Evolutionary conservation across 1,284 basidiomycete species (phyloP).

Genomic region (Ustilago nuda): DNA sequence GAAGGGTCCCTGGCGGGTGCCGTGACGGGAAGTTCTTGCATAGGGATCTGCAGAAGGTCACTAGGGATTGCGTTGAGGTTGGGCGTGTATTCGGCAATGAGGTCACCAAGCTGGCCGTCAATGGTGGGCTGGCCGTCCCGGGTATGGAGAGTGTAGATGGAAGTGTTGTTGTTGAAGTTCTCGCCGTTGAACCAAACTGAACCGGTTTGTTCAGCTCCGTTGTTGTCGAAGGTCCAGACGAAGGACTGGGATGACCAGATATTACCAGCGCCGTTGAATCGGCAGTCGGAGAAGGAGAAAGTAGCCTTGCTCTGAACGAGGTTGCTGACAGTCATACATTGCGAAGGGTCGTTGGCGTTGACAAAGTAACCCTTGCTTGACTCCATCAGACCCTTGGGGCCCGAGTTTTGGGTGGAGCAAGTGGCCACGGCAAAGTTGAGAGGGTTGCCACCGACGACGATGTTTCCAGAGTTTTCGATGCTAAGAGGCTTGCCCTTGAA

Average conservation of each 20-base stretch:
- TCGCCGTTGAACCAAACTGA: slow-evolving; percentile 24
- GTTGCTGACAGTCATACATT: slow-evolving; percentile 29
- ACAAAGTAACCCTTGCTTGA: slow-evolving; percentile 22
- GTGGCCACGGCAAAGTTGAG: slow-evolving; percentile 17
- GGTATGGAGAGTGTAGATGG: slow-evolving; percentile 15
- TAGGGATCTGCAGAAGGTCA: not conserved
- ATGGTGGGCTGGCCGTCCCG: slow-evolving; percentile 6
- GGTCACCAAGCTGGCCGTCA: slow-evolving; percentile 15
- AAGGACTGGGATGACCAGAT: slow-evolving; percentile 26
- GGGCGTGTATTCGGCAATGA: slow-evolving; percentile 27
- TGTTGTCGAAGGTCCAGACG: slow-evolving; percentile 13
- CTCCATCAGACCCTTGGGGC: not conserved
- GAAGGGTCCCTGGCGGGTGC: slow-evolving; percentile 9
- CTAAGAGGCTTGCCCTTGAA: slow-evolving; percentile 15
- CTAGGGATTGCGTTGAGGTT: slow-evolving; percentile 13
- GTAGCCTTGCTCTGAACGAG: slow-evolving; percentile 15
- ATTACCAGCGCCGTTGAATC: slow-evolving; percentile 25
- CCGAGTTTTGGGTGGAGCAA: not conserved
- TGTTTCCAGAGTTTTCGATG: slow-evolving; percentile 6
- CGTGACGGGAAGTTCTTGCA: not conserved
- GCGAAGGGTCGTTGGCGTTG: slow-evolving; percentile 17
- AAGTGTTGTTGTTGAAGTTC: slow-evolving; percentile 11
- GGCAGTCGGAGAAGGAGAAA: slow-evolving; percentile 26
- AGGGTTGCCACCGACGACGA: slow-evolving; percentile 30
- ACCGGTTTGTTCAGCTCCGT: not conserved